A percentile compares a stretch with the other conserved stretches of the same genome.
These are phyloP conservation scores for Populus deltoides DNA, from an alignment of 345 rosid genomes.

Conservation along the genomic window DNA sequence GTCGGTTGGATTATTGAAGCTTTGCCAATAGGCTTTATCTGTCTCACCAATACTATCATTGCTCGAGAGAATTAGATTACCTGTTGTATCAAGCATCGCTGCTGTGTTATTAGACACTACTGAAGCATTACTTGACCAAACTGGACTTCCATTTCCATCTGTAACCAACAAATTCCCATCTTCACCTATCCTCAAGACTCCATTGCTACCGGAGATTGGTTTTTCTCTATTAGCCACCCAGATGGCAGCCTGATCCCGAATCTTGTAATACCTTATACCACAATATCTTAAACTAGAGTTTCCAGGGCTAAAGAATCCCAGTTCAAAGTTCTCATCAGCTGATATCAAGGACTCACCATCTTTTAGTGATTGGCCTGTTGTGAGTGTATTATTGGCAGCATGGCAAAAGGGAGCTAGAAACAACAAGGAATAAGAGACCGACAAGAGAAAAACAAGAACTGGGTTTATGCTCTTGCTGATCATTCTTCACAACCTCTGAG, in stretches of 20 bases:
- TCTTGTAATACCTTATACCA: constrained; percentile 61
- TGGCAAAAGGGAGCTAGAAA: constrained; percentile 25
- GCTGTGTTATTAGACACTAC: background rate
- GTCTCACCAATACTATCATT: background rate
- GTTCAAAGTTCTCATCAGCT: constrained; percentile 30
- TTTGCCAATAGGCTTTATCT: constrained; percentile 8
- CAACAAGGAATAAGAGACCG: constrained; percentile 20
- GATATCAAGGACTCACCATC: constrained; percentile 52
- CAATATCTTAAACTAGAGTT: constrained; percentile 44
- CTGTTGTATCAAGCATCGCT: background rate
- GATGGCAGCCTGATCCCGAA: constrained; percentile 29
- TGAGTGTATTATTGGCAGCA: constrained; percentile 31
- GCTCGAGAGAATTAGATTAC: constrained; percentile 13
- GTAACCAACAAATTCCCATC: constrained; percentile 53
- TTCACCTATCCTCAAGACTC: constrained; percentile 38
- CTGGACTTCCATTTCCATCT: constrained; percentile 31
- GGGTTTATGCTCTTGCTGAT: constrained; percentile 6
- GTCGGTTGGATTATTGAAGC: constrained; percentile 24
- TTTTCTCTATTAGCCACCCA: constrained; percentile 73
- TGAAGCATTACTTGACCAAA: constrained; percentile 52
- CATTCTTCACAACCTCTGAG: constrained; percentile 13
- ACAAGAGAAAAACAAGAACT: constrained; percentile 13
- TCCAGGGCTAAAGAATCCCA: constrained; percentile 61
- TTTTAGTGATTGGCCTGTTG: constrained; percentile 31
- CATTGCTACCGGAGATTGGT: constrained; percentile 43